These are phyloP conservation scores for Aspergillus pseudonomiae DNA, from an alignment of 2,329 filamentous ascomycete genomes.

Conservation along the genomic window DNA sequence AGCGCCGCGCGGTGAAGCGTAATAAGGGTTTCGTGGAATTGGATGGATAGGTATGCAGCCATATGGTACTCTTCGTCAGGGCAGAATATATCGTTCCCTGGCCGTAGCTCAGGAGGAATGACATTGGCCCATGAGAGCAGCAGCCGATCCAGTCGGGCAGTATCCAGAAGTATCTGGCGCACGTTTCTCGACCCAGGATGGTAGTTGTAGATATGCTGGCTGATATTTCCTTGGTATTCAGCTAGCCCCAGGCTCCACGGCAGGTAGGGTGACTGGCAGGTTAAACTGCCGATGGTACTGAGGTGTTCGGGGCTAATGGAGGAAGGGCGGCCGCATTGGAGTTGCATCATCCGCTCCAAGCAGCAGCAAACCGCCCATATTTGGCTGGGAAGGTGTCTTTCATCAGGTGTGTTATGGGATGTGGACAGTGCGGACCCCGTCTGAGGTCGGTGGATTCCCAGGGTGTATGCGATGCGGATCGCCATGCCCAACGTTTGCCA, in stretches of 20 bases:
- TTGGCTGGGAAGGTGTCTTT: neutral
- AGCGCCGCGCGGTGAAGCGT: constrained; percentile 18
- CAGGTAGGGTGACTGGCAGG: constrained; percentile 5
- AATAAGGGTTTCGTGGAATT: constrained; percentile 18
- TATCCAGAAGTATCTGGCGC: constrained; percentile 18
- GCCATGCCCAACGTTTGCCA: constrained; percentile 21
- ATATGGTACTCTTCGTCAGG: constrained; percentile 11
- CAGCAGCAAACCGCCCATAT: constrained; percentile 19
- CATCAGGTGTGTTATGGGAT: neutral
- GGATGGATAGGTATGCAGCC: constrained; percentile 14
- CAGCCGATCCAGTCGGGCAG: constrained; percentile 13
- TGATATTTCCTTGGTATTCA: constrained; percentile 18
- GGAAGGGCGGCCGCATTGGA: constrained; percentile 15
- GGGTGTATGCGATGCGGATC: constrained; percentile 18
- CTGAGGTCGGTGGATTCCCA: constrained; percentile 15
- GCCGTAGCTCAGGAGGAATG: constrained; percentile 12
- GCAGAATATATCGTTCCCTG: constrained; percentile 17
- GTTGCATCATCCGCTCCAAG: constrained; percentile 19
- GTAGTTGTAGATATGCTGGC: constrained; percentile 18
- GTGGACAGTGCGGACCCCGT: neutral
- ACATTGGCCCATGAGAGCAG: constrained; percentile 16
- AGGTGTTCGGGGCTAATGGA: constrained; percentile 11
- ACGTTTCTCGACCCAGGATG: constrained; percentile 6
- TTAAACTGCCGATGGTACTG: neutral
- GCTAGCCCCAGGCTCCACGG: constrained; percentile 17